Conservation (phyloP, 208 protist species). For the Trypanosomatidae sp. region DNA sequence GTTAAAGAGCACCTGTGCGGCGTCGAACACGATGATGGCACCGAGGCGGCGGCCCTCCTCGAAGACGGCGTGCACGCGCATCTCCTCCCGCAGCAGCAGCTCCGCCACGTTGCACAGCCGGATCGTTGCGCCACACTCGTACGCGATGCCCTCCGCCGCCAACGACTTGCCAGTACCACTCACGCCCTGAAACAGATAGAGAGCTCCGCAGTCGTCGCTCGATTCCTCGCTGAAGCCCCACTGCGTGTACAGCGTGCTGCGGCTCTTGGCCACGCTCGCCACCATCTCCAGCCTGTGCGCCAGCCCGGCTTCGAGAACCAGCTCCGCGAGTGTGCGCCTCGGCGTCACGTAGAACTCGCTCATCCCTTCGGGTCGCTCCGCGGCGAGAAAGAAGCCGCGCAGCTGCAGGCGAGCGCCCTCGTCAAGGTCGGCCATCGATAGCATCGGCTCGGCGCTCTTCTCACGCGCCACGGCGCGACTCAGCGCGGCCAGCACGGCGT, state of each 20-base stretch:
- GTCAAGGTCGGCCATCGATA: slow-evolving; percentile 76
- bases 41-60: slow-evolving; percentile 77
- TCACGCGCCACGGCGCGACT: slow-evolving; percentile 83
- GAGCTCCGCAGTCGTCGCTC: slow-evolving; percentile 25
- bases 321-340: slow-evolving; percentile 63
- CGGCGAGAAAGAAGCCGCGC: slow-evolving; percentile 86
- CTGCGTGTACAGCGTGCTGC: slow-evolving; percentile 81
- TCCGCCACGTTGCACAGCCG: slow-evolving; percentile 82
- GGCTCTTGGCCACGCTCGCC: slow-evolving; percentile 72
- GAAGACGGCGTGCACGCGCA: slow-evolving; percentile 70
- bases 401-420: slow-evolving; percentile 82
- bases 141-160: slow-evolving; percentile 89
- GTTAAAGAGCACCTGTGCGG: slow-evolving; percentile 84
- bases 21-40: slow-evolving; percentile 88
- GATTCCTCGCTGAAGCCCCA: slow-evolving; percentile 86
- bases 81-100: slow-evolving; percentile 51
- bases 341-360: slow-evolving; percentile 75
- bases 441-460: slow-evolving; percentile 51
- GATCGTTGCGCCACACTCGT: slow-evolving; percentile 86
- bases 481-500: slow-evolving; percentile 87
- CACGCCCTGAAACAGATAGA: slow-evolving; percentile 79
- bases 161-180: slow-evolving; percentile 90
- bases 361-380: slow-evolving; percentile 42
- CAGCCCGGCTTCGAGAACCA: slow-evolving; percentile 64
- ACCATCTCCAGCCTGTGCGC: slow-evolving; percentile 48